Base-by-base conservation (phyloP, 495 filamentous ascomycete genomes). In the Trichoderma reesei region DNA sequence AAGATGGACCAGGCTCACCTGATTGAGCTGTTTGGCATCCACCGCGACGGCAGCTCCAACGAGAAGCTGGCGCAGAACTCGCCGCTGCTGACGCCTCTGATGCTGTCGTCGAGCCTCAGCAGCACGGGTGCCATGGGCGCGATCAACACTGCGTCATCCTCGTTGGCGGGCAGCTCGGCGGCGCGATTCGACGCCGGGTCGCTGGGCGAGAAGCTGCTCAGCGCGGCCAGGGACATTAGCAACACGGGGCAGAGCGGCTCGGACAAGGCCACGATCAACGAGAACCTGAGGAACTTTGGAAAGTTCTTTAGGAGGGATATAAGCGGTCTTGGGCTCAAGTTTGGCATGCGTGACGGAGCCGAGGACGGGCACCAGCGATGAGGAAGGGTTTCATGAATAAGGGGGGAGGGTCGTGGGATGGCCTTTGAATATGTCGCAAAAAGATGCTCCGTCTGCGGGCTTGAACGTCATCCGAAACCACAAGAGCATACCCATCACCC, bases 271-370 rank as follows among this genome's bases (percentile, higher is more conserved):
- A 88, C 88, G 46, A 79, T 96, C 63, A 93, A 96, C 69, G 91
- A 95, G 75, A 96, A 96, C 73, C 69, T 96, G 74, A 91, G 88
- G 81, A 96, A 89, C 74, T 88, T 98, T 72, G 94, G 94, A 3
- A 96, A 94, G 75, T 96, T 98, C 76, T 98, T 98, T 78, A 85
- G 88, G 60, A 76, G 93, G 63, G 94, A 98, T 78, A 83, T 93
- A 38, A 89, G 90, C 42, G 87, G 88, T 3, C 86, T 98, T 74
- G 88, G 90, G 10, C 84, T 88, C 10, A 77, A 90, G 66, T 92
- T 94, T 62, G 78, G 75, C 48, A 81, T 78, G 72, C 71, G 79
- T 64, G 79, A 81, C 67, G 71, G 67, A 13, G 70, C 68, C 39
- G 67, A 62, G 56, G 68, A 70, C 46, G 70, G 54, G 11, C 51